Conservation (phyloP, 2,329 filamentous ascomycete species). For the Colletotrichum cuscutae region DNA sequence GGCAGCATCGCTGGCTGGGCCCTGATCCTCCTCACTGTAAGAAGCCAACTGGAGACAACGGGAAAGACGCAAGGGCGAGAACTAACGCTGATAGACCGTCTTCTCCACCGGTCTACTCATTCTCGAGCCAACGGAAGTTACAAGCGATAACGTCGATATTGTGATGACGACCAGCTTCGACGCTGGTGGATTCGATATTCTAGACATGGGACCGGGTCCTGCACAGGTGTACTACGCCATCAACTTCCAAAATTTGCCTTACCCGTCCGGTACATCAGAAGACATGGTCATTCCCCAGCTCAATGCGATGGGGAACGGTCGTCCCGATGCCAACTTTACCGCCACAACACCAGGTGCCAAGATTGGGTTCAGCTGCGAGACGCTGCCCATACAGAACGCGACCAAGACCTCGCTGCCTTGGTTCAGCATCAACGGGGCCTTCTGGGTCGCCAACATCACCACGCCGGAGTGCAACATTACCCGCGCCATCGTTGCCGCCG, state of each 20-base stretch:
- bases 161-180: conserved; percentile 18
- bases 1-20: conserved; percentile 40
- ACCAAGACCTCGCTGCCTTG: conserved; percentile 36
- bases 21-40: conserved; percentile 41
- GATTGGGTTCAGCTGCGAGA: conserved; percentile 39
- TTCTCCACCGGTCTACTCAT: conserved; percentile 45
- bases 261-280: conserved; percentile 24
- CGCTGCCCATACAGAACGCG: conserved; percentile 38
- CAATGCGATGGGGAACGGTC: neutral
- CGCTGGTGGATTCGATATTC: conserved; percentile 42
- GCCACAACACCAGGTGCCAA: conserved; percentile 36
- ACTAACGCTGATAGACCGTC: conserved; percentile 33
- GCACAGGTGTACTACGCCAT: conserved; percentile 33
- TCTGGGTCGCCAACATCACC: conserved; percentile 39
- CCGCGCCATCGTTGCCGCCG: conserved; percentile 38
- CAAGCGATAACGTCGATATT: conserved; percentile 13
- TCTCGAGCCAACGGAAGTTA: conserved; percentile 40
- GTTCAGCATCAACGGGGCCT: conserved; percentile 37
- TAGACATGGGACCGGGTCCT: conserved; percentile 28
- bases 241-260: conserved; percentile 30
- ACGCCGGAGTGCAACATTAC: conserved; percentile 40
- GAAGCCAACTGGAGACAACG: conserved; percentile 4
- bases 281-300: conserved; percentile 27
- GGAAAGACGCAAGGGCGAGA: too few species aligned
- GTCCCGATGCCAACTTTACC: conserved; percentile 19